Conservation (phyloP, 2,329 filamentous ascomycete genomes). For the Dothiorella sarmentorum region DNA sequence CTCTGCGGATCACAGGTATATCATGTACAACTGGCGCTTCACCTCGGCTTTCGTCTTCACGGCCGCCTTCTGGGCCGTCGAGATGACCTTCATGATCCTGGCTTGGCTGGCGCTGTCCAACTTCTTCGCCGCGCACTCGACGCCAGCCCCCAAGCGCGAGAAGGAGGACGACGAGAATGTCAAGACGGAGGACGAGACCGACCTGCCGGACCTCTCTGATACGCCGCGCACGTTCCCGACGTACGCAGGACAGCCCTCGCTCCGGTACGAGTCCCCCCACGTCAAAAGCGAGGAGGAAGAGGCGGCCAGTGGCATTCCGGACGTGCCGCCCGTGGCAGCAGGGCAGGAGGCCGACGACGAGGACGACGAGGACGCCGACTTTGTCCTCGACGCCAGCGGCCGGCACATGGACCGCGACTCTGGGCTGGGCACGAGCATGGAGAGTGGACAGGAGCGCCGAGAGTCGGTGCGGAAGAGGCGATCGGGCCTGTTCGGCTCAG, state of each 20-base stretch:
- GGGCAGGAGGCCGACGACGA: conserved; percentile 31
- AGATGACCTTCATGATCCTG: conserved; percentile 63
- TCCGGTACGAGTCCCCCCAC: conserved; percentile 34
- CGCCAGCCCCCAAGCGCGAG: not conserved
- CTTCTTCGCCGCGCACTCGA: conserved; percentile 35
- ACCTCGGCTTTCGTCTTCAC: conserved; percentile 67
- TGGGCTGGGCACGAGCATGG: conserved; percentile 49
- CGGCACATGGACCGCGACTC: conserved; percentile 35
- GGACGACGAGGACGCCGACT: conserved; percentile 43
- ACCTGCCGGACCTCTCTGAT: conserved; percentile 39
- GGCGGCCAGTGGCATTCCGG: not conserved
- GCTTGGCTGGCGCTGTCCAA: conserved; percentile 60
- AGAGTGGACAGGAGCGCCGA: conserved; percentile 33
- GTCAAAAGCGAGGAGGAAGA: conserved; percentile 34
- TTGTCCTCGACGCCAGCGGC: conserved; percentile 37
- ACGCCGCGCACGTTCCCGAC: conserved; percentile 50
- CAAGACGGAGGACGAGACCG: conserved; percentile 23
- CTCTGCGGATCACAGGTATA: conserved; percentile 54
- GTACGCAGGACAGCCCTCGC: conserved; percentile 41
- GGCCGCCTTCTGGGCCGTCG: conserved; percentile 70
- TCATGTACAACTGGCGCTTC: conserved; percentile 83
- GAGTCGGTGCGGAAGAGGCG: conserved; percentile 24
- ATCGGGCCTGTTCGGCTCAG: conserved; percentile 2
- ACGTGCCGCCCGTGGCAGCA: not conserved
- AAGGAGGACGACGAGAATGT: conserved; percentile 15